A percentile compares a stretch with the other conserved stretches of the same genome.
Evolutionary conservation across 1,284 basidiomycete species (phyloP).

Genomic region (Ganoderma multipileum): DNA sequence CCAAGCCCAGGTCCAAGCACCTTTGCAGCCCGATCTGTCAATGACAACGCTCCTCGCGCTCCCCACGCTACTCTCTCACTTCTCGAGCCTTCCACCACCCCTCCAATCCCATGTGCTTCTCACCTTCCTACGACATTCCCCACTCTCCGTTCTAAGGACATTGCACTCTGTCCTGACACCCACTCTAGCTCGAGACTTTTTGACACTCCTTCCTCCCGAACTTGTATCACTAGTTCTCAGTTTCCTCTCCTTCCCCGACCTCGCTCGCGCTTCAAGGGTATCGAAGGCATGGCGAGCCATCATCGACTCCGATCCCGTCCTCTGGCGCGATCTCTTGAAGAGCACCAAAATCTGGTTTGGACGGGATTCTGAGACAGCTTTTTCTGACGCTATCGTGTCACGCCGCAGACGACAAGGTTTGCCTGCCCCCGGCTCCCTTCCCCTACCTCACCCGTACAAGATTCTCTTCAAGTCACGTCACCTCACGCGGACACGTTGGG

Average conservation of each 20-base stretch:
- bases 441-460: slow-evolving; percentile 84
- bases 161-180: slow-evolving; percentile 85
- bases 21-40: slow-evolving; percentile 79
- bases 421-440: slow-evolving; percentile 53
- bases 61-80: slow-evolving; percentile 78
- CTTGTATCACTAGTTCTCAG: slow-evolving; percentile 83
- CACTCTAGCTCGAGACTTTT: slow-evolving; percentile 86
- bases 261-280: slow-evolving; percentile 82
- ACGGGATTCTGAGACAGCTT: slow-evolving; percentile 75
- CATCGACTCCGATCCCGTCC: slow-evolving; percentile 83
- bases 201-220: slow-evolving; percentile 85
- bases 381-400: slow-evolving; percentile 67
- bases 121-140: slow-evolving; percentile 83
- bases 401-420: slow-evolving; percentile 56
- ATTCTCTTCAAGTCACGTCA: slow-evolving; percentile 86
- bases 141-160: slow-evolving; percentile 82
- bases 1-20: slow-evolving; percentile 61
- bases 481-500: slow-evolving; percentile 80
- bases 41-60: slow-evolving; percentile 81
- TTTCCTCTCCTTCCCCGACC: slow-evolving; percentile 77
- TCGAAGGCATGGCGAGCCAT: slow-evolving; percentile 83
- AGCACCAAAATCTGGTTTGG: slow-evolving; percentile 87
- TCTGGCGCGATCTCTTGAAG: slow-evolving; percentile 85
- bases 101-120: slow-evolving; percentile 88
- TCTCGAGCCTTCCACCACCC: slow-evolving; percentile 70